phyloP scores from a whole-genome alignment of 108 stramenopile genomes.

The Chaetoceros muelleri region DNA sequence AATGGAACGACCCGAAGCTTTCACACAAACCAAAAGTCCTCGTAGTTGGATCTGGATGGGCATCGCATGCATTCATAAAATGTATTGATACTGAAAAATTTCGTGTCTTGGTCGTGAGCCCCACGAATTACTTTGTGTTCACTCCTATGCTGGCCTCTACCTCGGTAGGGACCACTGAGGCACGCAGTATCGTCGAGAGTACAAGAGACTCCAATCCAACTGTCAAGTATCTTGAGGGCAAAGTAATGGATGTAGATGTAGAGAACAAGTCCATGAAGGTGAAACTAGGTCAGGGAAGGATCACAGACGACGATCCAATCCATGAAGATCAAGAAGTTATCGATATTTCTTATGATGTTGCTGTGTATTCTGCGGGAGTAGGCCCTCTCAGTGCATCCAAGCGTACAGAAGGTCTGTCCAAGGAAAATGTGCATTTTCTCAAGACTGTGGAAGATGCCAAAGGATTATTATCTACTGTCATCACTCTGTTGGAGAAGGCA shows the following conservation, averaged over 20 bases:
- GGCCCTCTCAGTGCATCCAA: constrained; percentile 11
- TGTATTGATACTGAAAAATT: constrained; percentile 43
- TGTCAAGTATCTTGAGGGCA: constrained; percentile 29
- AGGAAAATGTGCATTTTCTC: constrained; percentile 11
- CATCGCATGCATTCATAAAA: constrained; percentile 53
- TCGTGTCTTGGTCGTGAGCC: constrained; percentile 48
- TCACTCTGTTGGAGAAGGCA: constrained; percentile 48
- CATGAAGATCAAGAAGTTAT: constrained; percentile 20
- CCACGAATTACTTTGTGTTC: constrained; percentile 67
- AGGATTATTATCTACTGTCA: constrained; percentile 25
- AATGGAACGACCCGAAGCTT: not conserved
- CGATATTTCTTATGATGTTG: constrained; percentile 32
- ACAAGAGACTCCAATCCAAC: constrained; percentile 40
- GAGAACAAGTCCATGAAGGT: constrained; percentile 27
- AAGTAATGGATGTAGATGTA: constrained; percentile 25
- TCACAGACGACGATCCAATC: constrained; percentile 14
- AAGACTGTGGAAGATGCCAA: constrained; percentile 45
- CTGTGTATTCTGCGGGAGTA: constrained; percentile 45
- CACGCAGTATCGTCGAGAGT: constrained; percentile 59
- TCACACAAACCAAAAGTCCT: not conserved
- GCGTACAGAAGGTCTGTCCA: not conserved
- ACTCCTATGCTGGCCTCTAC: constrained; percentile 67
- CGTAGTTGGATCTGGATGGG: constrained; percentile 36
- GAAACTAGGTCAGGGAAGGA: constrained; percentile 20
- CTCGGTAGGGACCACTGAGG: constrained; percentile 57